Evolutionary conservation across 1,284 basidiomycete species (phyloP).

Genomic region (Ustilago tritici): DNA sequence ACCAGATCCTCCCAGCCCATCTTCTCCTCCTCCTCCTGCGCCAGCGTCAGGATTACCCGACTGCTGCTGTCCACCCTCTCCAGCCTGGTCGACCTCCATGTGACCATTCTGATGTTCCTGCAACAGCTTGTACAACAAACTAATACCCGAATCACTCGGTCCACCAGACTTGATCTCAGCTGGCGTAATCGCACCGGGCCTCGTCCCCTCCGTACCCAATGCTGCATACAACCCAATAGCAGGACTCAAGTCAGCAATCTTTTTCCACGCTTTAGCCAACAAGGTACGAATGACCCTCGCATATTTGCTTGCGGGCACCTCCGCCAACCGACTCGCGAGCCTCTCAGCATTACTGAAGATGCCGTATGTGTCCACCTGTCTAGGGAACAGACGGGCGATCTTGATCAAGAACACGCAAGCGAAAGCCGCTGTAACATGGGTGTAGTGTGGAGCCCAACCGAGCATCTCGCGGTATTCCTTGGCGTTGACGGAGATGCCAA

Average conservation of each 20-base stretch:
- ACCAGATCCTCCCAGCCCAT: slow-evolving; percentile 16
- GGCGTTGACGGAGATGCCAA: slow-evolving; percentile 82
- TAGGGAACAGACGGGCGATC: slow-evolving; percentile 86
- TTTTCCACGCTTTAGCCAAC: slow-evolving; percentile 53
- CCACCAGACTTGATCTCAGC: slow-evolving; percentile 52
- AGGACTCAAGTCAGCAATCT: slow-evolving; percentile 52
- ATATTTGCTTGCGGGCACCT: slow-evolving; percentile 77
- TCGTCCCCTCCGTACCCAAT: slow-evolving; percentile 42
- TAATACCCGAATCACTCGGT: slow-evolving; percentile 50
- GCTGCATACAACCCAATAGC: slow-evolving; percentile 50
- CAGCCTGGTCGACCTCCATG: slow-evolving; percentile 8
- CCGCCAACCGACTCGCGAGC: slow-evolving; percentile 82
- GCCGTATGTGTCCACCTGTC: slow-evolving; percentile 79
- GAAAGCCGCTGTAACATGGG: slow-evolving; percentile 89
- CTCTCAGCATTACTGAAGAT: slow-evolving; percentile 85
- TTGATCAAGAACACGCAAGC: slow-evolving; percentile 91
- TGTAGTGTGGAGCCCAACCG: slow-evolving; percentile 91
- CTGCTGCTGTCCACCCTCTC: neutral
- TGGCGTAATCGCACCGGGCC: slow-evolving; percentile 50
- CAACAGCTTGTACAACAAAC: slow-evolving; percentile 50
- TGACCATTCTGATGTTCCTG: slow-evolving; percentile 45
- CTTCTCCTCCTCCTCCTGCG: neutral
- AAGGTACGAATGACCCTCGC: slow-evolving; percentile 47
- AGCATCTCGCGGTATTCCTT: slow-evolving; percentile 81
- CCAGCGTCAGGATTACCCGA: neutral